Evolutionary conservation across 2,329 filamentous ascomycete species (phyloP).

Genomic region (Tolypocladium inflatum): DNA sequence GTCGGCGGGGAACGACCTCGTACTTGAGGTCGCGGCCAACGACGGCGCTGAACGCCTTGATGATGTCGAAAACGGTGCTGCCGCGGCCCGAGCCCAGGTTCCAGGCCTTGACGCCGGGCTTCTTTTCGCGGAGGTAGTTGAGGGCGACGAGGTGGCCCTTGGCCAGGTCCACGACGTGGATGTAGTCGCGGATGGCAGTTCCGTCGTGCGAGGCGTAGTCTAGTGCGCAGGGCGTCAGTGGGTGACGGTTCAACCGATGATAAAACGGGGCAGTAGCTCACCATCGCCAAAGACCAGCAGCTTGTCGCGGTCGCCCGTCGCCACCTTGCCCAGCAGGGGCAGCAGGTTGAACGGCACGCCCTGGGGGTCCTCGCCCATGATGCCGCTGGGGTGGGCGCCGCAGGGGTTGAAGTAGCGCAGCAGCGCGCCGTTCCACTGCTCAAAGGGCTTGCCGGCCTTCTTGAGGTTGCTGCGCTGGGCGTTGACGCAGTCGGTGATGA

Average conservation of each 20-base stretch:
- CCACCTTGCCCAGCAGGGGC: slow-evolving; percentile 88
- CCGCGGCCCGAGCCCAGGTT: slow-evolving; percentile 92
- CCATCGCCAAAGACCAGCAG: slow-evolving; percentile 89
- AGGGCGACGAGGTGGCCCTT: slow-evolving; percentile 81
- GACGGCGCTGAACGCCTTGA: slow-evolving; percentile 83
- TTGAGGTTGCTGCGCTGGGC: slow-evolving; percentile 74
- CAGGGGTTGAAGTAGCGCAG: slow-evolving; percentile 97
- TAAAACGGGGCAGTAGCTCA: slow-evolving; percentile 30
- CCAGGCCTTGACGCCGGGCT: slow-evolving; percentile 90
- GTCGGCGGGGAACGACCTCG: slow-evolving; percentile 71
- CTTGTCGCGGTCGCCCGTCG: slow-evolving; percentile 90
- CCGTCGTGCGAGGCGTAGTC: slow-evolving; percentile 88
- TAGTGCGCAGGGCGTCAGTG: slow-evolving; percentile 24
- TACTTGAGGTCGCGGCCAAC: slow-evolving; percentile 83
- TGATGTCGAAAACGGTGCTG: slow-evolving; percentile 94
- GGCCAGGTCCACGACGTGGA: slow-evolving; percentile 87
- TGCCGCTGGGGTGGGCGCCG: slow-evolving; percentile 84
- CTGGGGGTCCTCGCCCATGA: slow-evolving; percentile 97
- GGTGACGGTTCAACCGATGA: neutral
- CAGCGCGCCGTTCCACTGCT: slow-evolving; percentile 87
- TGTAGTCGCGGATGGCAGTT: slow-evolving; percentile 95
- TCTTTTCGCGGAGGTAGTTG: slow-evolving; percentile 74
- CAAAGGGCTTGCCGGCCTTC: slow-evolving; percentile 67
- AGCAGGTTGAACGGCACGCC: slow-evolving; percentile 94
- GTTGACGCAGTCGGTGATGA: slow-evolving; percentile 85